Base-by-base conservation (phyloP, 768 basidiomycete genomes). In the Austroboletus eburneus region DNA sequence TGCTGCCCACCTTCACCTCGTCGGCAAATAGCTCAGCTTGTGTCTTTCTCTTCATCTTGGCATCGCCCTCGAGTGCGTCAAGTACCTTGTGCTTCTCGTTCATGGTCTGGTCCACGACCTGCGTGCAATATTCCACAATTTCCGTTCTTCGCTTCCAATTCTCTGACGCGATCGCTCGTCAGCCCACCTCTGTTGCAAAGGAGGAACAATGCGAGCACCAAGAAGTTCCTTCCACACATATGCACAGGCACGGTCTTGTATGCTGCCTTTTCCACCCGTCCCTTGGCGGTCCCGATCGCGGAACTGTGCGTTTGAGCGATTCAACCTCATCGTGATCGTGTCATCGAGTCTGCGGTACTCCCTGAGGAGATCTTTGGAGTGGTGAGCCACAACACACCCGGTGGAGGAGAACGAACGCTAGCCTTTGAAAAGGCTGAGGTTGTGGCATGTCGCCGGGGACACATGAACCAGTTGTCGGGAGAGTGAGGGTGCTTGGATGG, bases 271-370 rank as follows among this genome's bases (percentile, higher is more conserved):
- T 27, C 69, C 67, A 36, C 58, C 65, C 20, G 65, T 54, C 10
- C 76, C 76, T 40, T 67, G 55, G 22, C 87, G 77, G 55, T 87
- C 81, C 51, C 76, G 73, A 68, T 91, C 90, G 42, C 87, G 77
- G 65, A 84, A 80, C 43, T 81, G 75, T 5, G 89, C 89, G 46
- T 76, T 79, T 32, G 87, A 84, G 41, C 89, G 79, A 63, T 92
- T 91, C 39, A 91, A 65, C 27, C 90, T 75, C 83, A 89, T 87
- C 33, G 75, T 78, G 54, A 92, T 84, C 7, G 79, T 71, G 58
- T 92, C 89, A 66, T 92, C 89, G 13, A 91, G 69, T 56, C 73
- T 79, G 58, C 89, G 76, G 64, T 91, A 91, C 65, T 91, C 88
- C 59, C 74, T 81, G 64, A 92, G 72, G 57, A 91, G 79, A 50